Base-by-base conservation (phyloP, 768 basidiomycete genomes). In the Lactarius deliciosus region DNA sequence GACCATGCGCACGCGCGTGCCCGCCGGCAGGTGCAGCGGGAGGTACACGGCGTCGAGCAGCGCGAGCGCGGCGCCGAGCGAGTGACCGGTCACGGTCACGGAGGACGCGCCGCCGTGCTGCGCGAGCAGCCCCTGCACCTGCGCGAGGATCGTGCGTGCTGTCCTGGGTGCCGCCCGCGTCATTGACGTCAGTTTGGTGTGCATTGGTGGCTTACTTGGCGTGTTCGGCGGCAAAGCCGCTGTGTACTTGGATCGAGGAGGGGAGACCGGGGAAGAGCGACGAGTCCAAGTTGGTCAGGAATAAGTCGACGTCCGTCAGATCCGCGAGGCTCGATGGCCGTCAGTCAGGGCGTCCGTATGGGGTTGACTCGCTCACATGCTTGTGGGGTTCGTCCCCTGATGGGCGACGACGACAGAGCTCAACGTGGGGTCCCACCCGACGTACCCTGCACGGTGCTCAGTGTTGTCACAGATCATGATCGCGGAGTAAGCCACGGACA, bases 341-440 rank as follows among this genome's bases (percentile, higher is more conserved):
- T 50, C 56, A 64, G 41, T 61, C 16, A 43, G 7, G 11, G 20
- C 28, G 8, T 25, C 10, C 18, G 13, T 5, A 5, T 50, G 47
- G 11, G 34, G 16, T 22, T 32, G 32, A 28, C 25, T 41, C 9
- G 63, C 80, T 73, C 69, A 86, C 86, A 88, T 70, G 64, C 83
- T 73, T 0, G 76, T 80, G 8, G 85, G 83, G 66, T 88, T 83
- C 6, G 86, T 87, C 18, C 86, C 86, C 71, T 88, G 78, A 68
- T 87, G 86, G 1, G 82, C 82, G 9, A 87, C 84, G n/a, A 88
- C 79, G 43, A 87, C 79, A 3, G 84, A 77, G 63, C 81, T 77
- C 65, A 81, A 74, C 8, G 76, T 68, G 1, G 82, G 81, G 78
- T 83, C 86, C 69, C 82, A 85, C 8, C 86, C 86, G 22, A 86